Evolutionary conservation across 2,329 filamentous ascomycete genomes (phyloP), one percentile per base, ranked within the genome.

Genomic region (Hortaea werneckii): DNA sequence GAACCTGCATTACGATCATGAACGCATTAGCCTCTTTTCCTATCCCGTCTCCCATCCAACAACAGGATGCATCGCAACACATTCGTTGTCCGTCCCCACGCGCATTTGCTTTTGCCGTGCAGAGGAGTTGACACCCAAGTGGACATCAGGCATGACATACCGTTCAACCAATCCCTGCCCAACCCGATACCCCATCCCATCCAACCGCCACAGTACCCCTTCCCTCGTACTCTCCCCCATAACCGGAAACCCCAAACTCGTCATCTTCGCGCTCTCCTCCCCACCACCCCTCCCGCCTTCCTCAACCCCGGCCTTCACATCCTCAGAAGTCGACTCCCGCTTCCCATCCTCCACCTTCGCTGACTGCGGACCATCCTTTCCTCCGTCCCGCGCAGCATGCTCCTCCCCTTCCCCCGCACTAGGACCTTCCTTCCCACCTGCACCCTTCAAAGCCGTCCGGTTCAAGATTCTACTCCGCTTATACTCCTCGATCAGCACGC

Each of bases 161-260:
- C 89, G 77, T 69, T 98, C 92, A 13, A 89, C 88, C 46, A 96
- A 74, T 0, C 92, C 92, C 67, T 95, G 78, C 1, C 92, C 92
- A 45, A 98, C 92, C 37, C 92, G 75, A 67, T 95, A 96, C 9
- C 92, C 92, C 53, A 95, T 66, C 52, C 73, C 76, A 62, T 98
- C 92, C 7, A 98, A 70, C 43, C 89, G 74, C 62, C 82, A 89
- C 59, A 89, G 90, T 11, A 92, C 85, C 6, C 85, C 83, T 61
- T 96, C 90, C 44, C 85, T 73, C 59, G 86, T 78, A 65, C 92
- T 86, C 41, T 94, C 87, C 55, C 89, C 84, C 53, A 55, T 41
- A 20, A 41, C 38, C 11, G 52, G 52, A 37, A 53, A 53, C n/a
- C 51, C 52, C 12, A 53, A 38, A 29, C 26, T 49, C 11, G 50